These are phyloP conservation scores for Volutella citrinella DNA, from an alignment of 2,329 filamentous ascomycete species.

Conservation along the genomic window DNA sequence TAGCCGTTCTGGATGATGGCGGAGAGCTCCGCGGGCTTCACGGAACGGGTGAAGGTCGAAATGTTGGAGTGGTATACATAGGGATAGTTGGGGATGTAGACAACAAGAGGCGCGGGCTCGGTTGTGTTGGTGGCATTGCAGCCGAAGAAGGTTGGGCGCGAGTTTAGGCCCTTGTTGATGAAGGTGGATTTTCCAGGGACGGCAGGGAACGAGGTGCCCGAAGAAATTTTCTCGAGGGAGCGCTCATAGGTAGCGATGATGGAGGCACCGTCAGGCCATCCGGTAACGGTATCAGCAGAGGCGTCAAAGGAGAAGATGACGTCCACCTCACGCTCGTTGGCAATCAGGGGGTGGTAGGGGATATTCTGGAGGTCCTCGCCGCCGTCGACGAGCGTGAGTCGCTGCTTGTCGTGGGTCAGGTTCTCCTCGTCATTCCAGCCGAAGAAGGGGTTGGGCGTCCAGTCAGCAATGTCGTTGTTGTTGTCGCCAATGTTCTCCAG, in stretches of 20 bases:
- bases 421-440: constrained; percentile 48
- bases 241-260: constrained; percentile 57
- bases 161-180: constrained; percentile 56
- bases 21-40: constrained; percentile 66
- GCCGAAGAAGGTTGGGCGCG: constrained; percentile 61
- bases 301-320: constrained; percentile 65
- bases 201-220: constrained; percentile 55
- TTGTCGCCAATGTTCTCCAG: constrained; percentile 53
- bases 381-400: constrained; percentile 75
- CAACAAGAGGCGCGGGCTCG: constrained; percentile 62
- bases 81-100: constrained; percentile 79
- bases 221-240: constrained; percentile 44
- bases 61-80: constrained; percentile 76
- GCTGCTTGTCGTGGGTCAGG: constrained; percentile 40
- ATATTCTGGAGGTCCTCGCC: constrained; percentile 79
- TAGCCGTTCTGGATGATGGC: constrained; percentile 84
- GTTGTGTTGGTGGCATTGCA: constrained; percentile 57
- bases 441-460: constrained; percentile 57
- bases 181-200: constrained; percentile 57
- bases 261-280: constrained; percentile 61
- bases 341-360: constrained; percentile 64
- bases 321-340: constrained; percentile 51
- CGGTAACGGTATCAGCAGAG: constrained; percentile 54
- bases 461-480: constrained; percentile 74
- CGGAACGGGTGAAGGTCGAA: constrained; percentile 69